phyloP scores from a whole-genome alignment of 495 filamentous ascomycete species.

The Corynascus novoguineensis region DNA sequence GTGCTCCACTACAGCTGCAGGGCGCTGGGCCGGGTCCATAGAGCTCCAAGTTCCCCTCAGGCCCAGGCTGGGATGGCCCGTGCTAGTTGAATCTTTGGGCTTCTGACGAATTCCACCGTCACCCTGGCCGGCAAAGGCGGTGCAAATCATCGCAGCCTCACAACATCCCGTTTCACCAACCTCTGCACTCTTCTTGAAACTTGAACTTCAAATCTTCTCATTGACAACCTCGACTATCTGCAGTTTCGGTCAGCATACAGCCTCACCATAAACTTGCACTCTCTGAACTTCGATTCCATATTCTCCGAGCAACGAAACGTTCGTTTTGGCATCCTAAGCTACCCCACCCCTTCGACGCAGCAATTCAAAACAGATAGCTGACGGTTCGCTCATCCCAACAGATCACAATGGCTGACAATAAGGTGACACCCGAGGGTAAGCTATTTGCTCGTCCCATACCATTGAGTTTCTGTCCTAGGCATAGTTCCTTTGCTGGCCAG shows the following conservation, averaged over 20 bases:
- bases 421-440: slow-evolving; percentile 33
- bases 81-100: slow-evolving; percentile 31
- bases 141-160: slow-evolving; percentile 27
- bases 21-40: too few species aligned
- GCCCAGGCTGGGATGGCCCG: slow-evolving; percentile 21
- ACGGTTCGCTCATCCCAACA: slow-evolving; percentile 9
- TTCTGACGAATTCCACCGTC: slow-evolving; percentile 36
- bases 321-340: slow-evolving; percentile 22
- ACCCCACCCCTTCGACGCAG: slow-evolving; percentile 21
- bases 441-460: background rate
- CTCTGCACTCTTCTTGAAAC: background rate
- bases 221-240: background rate
- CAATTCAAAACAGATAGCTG: slow-evolving; percentile 2
- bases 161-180: slow-evolving; percentile 9
- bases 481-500: background rate
- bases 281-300: background rate
- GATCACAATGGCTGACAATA: slow-evolving; percentile 23
- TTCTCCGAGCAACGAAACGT: background rate
- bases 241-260: too few species aligned
- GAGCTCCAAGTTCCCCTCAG: too few species aligned
- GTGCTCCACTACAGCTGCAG: too few species aligned
- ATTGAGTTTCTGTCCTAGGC: background rate
- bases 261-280: background rate
- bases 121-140: slow-evolving; percentile 19
- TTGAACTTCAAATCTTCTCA: background rate